A percentile compares a stretch with the other conserved stretches of the same genome.
Evolutionary conservation across 768 basidiomycete genomes (phyloP).

Genomic region (Serendipita sp.): DNA sequence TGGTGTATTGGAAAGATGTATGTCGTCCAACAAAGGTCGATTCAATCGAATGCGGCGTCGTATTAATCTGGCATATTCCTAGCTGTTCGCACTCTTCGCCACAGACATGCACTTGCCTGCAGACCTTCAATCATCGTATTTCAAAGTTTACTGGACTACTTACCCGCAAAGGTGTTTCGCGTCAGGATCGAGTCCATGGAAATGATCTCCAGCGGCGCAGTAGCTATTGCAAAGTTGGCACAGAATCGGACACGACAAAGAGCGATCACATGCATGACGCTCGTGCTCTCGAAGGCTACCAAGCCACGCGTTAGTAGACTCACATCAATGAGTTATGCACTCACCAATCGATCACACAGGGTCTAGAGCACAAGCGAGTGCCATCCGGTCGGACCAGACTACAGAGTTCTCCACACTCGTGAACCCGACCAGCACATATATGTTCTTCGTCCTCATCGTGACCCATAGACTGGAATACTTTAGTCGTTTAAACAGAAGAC

Average conservation of each 20-base stretch:
- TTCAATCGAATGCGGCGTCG: conserved; percentile 40
- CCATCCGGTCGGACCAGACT: background rate
- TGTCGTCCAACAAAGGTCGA: conserved; percentile 44
- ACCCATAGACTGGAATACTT: conserved; percentile 23
- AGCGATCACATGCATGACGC: conserved; percentile 33
- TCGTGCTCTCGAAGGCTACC: conserved; percentile 19
- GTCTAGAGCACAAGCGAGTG: background rate
- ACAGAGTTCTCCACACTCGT: conserved; percentile 36
- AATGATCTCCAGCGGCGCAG: conserved; percentile 32
- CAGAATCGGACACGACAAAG: conserved; percentile 31
- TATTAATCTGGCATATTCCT: conserved; percentile 45
- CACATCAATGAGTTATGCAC: background rate
- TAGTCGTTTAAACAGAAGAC: background rate
- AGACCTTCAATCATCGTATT: background rate
- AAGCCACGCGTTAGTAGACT: background rate
- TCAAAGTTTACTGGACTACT: conserved; percentile 6
- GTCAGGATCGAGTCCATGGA: conserved; percentile 30
- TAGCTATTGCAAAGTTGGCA: conserved; percentile 42
- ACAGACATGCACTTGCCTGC: conserved; percentile 42
- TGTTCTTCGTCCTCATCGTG: conserved; percentile 36
- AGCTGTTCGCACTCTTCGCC: conserved; percentile 23
- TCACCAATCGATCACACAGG: background rate
- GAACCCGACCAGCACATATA: conserved; percentile 34
- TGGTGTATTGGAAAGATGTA: conserved; percentile 38
- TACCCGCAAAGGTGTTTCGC: conserved; percentile 44